Base-by-base conservation (phyloP, 495 filamentous ascomycete genomes). In the Cercophora sp. region DNA sequence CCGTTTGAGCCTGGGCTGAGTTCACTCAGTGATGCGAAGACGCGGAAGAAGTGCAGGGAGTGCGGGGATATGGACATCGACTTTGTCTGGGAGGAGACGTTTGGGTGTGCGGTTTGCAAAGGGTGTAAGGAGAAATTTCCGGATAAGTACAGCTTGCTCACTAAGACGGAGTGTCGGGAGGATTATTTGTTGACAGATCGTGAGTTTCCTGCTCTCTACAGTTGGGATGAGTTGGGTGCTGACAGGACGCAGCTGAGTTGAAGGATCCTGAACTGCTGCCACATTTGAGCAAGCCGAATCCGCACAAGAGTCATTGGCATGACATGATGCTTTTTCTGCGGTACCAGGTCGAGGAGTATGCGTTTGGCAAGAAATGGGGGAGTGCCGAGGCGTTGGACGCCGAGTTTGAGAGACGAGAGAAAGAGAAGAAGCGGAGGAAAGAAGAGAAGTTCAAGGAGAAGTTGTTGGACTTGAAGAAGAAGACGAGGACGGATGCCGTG, bases 241-340 rank as follows among this genome's bases (percentile, higher is more conserved):
- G 24, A 63, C 59, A 36, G 32, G 3, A 39, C 3, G 11, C 41
- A 89, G 86, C 89, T 36, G 91, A 96, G 62, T 75, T 97, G 2
- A 83, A 82, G 53, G 93, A 98, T 60, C 78, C 81, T 48, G 88
- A 91, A 39, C 72, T 98, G 8, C 75, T 98, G 3, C 93, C 93
- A 1, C 90, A 90, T 65, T 70, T 98, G 0, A 87, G 88, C 54
- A 84, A 82, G 22, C 93, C 94, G 4, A 98, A 98, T 62, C 93
- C 93, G 16, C 92, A 96, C 66, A 96, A 96, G 63, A 82, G 85
- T 0, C 90, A 91, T 27, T 98, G 89, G 89, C 91, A 96, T 61
- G 89, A 93, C 72, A 97, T 98, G 93, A 93, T 93, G 87, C 81
- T 98, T 0, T 98, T 87, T 64, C 75, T 98, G 8, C 85, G 94